phyloP scores from a whole-genome alignment of 257 asterid genomes.

The Solanum chilense region DNA sequence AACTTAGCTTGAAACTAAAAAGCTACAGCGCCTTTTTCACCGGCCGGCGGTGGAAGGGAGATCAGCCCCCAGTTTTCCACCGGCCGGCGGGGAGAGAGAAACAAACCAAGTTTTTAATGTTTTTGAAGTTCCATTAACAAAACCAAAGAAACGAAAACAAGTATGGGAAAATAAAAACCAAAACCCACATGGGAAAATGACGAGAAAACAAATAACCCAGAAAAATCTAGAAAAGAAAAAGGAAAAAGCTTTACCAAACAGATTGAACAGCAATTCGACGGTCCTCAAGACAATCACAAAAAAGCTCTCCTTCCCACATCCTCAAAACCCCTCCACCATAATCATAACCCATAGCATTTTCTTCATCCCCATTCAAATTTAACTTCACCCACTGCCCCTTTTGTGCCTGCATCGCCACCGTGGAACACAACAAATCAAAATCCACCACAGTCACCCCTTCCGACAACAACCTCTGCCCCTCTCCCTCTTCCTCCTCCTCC shows the following conservation, averaged over 20 bases:
- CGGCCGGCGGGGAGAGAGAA: not conserved
- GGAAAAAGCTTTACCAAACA: constrained; percentile 32
- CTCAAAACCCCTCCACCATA: constrained; percentile 52
- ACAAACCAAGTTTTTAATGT: not conserved
- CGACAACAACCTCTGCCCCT: constrained; percentile 38
- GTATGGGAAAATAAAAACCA: not conserved
- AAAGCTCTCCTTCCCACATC: constrained; percentile 96
- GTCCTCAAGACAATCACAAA: constrained; percentile 66
- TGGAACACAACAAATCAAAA: constrained; percentile 77
- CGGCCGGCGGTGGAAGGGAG: not conserved
- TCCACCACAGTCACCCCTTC: constrained; percentile 63
- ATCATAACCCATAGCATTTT: not conserved
- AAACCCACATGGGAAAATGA: not conserved
- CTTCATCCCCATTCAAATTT: constrained; percentile 27
- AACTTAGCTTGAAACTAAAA: not conserved
- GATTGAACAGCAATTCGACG: constrained; percentile 73
- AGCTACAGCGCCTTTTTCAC: not conserved
- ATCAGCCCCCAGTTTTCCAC: not conserved
- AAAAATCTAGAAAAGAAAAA: not conserved
- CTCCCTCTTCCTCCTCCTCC: constrained; percentile 17
- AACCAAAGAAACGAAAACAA: not conserved
- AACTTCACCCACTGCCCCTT: constrained; percentile 60
- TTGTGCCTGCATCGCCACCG: constrained; percentile 77
- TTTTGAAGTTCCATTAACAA: not conserved
- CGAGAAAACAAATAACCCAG: not conserved